Evolutionary conservation across 1,284 basidiomycete species (phyloP), one percentile per base, ranked within the genome.

Genomic region (Trametes hirsuta): DNA sequence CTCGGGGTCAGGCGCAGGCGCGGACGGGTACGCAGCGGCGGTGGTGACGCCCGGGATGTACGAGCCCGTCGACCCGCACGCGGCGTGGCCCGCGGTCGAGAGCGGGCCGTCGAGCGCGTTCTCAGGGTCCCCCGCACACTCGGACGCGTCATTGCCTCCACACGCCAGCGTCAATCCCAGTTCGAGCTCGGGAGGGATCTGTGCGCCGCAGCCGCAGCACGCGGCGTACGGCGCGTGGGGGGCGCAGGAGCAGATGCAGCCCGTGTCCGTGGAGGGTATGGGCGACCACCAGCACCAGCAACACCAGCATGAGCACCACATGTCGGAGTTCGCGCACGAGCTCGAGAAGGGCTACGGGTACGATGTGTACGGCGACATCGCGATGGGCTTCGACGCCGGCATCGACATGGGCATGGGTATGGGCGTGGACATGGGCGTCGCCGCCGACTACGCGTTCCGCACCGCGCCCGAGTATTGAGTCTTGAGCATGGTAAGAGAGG

Each of bases 51-150:
- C 18, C 18, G 18, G 18, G 18, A 18, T 36, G 48, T 61, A 53
- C 53, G 54, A 58, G 30, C 53, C 62, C 57, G 53, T 57, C 54
- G 47, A 61, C 56, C 61, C 71, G n/a, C 66, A 71, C 22, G 76
- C 77, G 3, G 66, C 36, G 37, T 65, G 64, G 64, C 60, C 58
- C 6, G 42, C 55, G 22, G 35, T 48, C 21, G 61, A 62, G 64
- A 65, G 64, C 47, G 64, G 74, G 1, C 73, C 80, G 1, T 76
- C 79, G 4, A 79, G 81, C 12, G 69, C 75, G 9, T 80, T 81
- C 68, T 79, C 79, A 0, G 77, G 77, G 10, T 83, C 82, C 0
- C 82, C 82, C 0, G 72, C 76, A 0, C 75, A 61, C 2, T 80
- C 79, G 0, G 77, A 79, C 21, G 68, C 70, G 24, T 68, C 74